Conservation (phyloP, 257 asterid species). For the Solanum gracilifrons region DNA sequence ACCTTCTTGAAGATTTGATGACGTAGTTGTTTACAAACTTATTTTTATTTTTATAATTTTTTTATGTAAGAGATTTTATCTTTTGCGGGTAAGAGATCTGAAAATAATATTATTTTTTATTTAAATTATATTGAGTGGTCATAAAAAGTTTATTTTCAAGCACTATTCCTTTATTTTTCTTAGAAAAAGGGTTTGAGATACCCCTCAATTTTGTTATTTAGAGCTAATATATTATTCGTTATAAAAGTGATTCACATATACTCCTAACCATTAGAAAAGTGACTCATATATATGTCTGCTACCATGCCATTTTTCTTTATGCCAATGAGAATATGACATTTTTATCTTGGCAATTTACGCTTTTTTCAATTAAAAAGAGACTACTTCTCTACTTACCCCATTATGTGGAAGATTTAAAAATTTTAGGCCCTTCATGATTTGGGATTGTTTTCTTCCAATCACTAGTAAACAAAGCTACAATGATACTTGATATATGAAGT, state of each 20-base stretch:
- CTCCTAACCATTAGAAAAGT: no score
- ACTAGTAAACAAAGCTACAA: not conserved
- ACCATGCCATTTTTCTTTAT: not conserved
- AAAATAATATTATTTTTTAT: not conserved
- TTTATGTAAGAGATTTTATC: not conserved
- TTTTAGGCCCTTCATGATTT: not conserved
- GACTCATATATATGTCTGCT: no score
- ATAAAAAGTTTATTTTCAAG: no score
- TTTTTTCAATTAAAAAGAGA: not conserved
- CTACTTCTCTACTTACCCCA: not conserved
- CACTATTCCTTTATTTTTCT: no score
- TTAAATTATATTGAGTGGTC: not conserved
- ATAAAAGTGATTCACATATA: not conserved
- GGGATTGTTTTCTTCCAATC: not conserved
- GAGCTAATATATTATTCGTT: no score
- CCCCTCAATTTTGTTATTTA: no score
- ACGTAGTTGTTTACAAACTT: not conserved
- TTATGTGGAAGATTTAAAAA: not conserved
- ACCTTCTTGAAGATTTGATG: not conserved
- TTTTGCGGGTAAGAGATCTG: not conserved
- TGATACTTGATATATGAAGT: not conserved
- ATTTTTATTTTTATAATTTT: no score
- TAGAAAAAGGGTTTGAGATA: no score
- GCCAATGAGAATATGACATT: not conserved
- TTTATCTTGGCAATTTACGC: not conserved